These are phyloP conservation scores for Cutaneotrichosporon sp. DNA, from an alignment of 1,284 basidiomycete species.

Conservation along the genomic window DNA sequence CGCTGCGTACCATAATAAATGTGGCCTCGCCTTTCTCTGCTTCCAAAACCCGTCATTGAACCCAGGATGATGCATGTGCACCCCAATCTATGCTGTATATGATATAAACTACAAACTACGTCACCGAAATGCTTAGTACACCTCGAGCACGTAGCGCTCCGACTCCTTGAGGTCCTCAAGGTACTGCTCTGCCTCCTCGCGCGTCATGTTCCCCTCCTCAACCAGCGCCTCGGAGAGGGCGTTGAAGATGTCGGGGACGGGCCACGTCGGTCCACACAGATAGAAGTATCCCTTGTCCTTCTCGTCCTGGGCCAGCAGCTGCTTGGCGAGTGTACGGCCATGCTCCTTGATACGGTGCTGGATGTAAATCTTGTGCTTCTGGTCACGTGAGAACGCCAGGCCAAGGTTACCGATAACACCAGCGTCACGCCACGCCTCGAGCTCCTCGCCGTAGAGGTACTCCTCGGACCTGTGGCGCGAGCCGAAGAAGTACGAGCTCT, in stretches of 20 bases:
- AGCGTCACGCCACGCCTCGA: constrained; percentile 67
- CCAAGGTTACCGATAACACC: constrained; percentile 84
- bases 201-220: constrained; percentile 67
- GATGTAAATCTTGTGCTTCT: constrained; percentile 90
- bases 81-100: constrained; percentile 1
- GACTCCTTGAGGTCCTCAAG: constrained; percentile 93
- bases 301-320: constrained; percentile 61
- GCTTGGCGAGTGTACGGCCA: constrained; percentile 65
- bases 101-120: not conserved
- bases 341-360: constrained; percentile 98
- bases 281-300: constrained; percentile 77
- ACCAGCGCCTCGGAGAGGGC: constrained; percentile 78
- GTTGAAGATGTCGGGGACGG: constrained; percentile 94
- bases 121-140: constrained; percentile 50
- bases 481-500: constrained; percentile 98
- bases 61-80: not conserved
- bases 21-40: not conserved
- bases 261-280: constrained; percentile 97
- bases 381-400: constrained; percentile 94
- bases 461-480: constrained; percentile 92
- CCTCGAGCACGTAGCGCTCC: constrained; percentile 96
- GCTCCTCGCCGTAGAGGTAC: constrained; percentile 75
- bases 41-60: not conserved
- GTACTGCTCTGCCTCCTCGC: constrained; percentile 72
- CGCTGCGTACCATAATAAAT: no score